phyloP scores from a whole-genome alignment of 768 basidiomycete species.

The Psilocybe azurescens region DNA sequence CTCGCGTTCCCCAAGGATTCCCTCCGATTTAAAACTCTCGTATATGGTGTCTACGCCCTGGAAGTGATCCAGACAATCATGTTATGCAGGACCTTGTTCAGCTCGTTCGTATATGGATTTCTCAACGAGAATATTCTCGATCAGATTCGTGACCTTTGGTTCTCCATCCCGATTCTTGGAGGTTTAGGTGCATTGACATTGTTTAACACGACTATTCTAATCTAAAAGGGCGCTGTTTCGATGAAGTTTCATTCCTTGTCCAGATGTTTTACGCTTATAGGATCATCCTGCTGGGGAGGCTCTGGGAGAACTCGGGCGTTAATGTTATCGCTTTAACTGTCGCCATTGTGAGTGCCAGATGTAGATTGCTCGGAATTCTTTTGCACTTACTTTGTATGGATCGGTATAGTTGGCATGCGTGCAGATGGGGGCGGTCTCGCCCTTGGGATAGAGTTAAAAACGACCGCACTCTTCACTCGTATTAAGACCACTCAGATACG shows the following conservation, averaged over 20 bases:
- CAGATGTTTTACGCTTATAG: constrained; percentile 9
- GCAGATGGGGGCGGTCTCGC: not conserved
- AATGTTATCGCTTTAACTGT: not conserved
- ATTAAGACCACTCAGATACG: not conserved
- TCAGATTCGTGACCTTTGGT: constrained; percentile 1
- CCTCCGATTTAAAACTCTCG: not conserved
- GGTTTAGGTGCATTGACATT: not conserved
- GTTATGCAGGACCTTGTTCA: not conserved
- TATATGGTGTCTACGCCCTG: constrained; percentile 4
- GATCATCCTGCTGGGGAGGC: not conserved
- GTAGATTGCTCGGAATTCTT: too few relatives aligned
- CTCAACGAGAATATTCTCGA: not conserved
- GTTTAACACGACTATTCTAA: too few relatives aligned
- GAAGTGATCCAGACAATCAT: constrained; percentile 10
- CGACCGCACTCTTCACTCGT: not conserved
- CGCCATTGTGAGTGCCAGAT: not conserved
- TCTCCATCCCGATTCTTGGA: constrained; percentile 5
- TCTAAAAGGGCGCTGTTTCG: not conserved
- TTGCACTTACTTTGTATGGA: not conserved
- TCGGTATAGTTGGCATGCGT: not conserved
- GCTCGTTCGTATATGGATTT: constrained; percentile 5
- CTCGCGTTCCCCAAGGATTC: constrained; percentile 9
- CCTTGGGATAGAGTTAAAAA: not conserved
- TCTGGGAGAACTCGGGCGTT: not conserved
- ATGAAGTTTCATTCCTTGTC: constrained; percentile 4